phyloP scores from a whole-genome alignment of 163 green algal genomes.

The Smithsoniella earleae region DNA sequence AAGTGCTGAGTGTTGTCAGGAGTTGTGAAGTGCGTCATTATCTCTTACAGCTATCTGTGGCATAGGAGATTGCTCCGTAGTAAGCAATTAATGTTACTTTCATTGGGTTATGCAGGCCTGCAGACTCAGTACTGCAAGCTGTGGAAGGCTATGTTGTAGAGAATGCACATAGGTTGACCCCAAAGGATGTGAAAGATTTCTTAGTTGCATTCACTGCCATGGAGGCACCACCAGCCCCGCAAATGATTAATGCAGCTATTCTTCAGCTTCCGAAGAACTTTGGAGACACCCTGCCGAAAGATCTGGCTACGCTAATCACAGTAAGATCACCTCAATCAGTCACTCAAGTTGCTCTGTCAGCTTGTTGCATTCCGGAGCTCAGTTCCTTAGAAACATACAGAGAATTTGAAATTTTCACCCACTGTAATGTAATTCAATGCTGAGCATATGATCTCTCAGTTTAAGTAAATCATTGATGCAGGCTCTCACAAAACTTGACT shows the following conservation, averaged over 20 bases:
- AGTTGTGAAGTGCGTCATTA: no score
- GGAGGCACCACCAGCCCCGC: conserved; percentile 5
- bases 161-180: conserved; percentile 15
- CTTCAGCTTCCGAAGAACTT: conserved; percentile 20
- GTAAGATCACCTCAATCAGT: neutral
- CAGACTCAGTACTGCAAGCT: neutral
- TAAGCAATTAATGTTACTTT: no score
- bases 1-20: no score
- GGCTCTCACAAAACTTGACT: conserved; percentile 8
- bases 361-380: no score
- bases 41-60: no score
- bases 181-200: conserved; percentile 27
- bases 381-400: no score
- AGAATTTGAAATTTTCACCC: no score
- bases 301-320: neutral
- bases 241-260: conserved; percentile 23
- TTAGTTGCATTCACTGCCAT: conserved; percentile 18
- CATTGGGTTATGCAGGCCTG: neutral
- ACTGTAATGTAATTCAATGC: no score
- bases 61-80: no score
- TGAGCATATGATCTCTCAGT: neutral
- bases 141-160: conserved; percentile 5
- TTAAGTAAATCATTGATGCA: neutral
- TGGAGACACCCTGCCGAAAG: conserved; percentile 12
- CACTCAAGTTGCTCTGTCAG: no score